A percentile compares a stretch with the other conserved stretches of the same genome.
phyloP scores from a whole-genome alignment of 1,284 basidiomycete genomes.

The Boletus albobrunnescens region DNA sequence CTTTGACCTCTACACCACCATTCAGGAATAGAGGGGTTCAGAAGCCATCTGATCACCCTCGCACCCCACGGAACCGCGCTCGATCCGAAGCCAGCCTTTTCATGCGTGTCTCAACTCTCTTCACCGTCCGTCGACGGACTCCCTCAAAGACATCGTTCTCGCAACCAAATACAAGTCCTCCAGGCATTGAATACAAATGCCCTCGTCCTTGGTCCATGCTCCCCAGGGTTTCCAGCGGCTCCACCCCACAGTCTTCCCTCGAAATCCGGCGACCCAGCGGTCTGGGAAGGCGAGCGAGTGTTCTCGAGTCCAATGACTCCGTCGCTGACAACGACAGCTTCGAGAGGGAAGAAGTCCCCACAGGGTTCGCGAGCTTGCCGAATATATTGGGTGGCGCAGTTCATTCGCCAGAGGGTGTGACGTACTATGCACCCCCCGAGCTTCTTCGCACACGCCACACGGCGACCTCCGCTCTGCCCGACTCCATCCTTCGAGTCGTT shows the following conservation, averaged over 20 bases:
- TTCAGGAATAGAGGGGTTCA: slow-evolving; percentile 7
- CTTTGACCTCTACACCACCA: slow-evolving; percentile 4
- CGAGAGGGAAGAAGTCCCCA: slow-evolving; percentile 3
- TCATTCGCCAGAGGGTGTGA: slow-evolving; percentile 1
- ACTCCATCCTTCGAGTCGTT: slow-evolving; percentile 20
- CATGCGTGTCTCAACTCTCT: slow-evolving; percentile 29
- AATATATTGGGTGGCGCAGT: slow-evolving; percentile 16
- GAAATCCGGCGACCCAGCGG: slow-evolving; percentile 34
- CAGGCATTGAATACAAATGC: slow-evolving; percentile 18
- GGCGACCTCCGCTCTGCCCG: slow-evolving; percentile 15
- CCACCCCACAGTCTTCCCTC: slow-evolving; percentile 27
- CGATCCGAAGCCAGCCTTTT: slow-evolving; percentile 28
- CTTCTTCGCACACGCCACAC: background rate
- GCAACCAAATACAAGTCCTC: slow-evolving; percentile 5
- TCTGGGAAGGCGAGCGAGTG: slow-evolving; percentile 29
- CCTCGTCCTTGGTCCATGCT: slow-evolving; percentile 14
- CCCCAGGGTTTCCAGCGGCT: slow-evolving; percentile 23
- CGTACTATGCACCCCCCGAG: background rate
- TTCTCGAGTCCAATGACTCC: slow-evolving; percentile 21
- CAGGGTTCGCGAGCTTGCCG: slow-evolving; percentile 17
- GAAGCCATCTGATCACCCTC: slow-evolving; percentile 5
- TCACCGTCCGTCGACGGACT: slow-evolving; percentile 22
- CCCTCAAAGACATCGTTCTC: slow-evolving; percentile 14
- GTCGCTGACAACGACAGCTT: slow-evolving; percentile 10
- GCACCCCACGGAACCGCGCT: slow-evolving; percentile 21